Evolutionary conservation across 495 filamentous ascomycete species (phyloP).

Genomic region (Rhypophila decipiens): DNA sequence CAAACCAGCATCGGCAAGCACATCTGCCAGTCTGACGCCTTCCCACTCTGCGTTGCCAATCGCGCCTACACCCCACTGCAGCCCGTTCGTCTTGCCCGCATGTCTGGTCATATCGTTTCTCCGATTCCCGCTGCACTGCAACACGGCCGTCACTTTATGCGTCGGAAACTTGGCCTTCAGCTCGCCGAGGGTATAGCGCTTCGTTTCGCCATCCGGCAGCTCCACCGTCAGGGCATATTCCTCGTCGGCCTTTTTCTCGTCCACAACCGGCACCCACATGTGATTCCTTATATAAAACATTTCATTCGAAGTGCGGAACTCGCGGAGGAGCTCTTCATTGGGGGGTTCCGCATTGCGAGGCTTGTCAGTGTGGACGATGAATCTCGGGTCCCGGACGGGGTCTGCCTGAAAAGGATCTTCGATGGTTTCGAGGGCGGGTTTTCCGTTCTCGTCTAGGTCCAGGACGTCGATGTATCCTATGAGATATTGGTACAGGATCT

Average conservation of each 20-base stretch:
- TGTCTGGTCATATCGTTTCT: slow-evolving; percentile 53
- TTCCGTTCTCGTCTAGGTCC: slow-evolving; percentile 44
- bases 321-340: slow-evolving; percentile 30
- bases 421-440: slow-evolving; percentile 35
- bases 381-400: slow-evolving; percentile 40
- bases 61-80: slow-evolving; percentile 55
- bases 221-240: slow-evolving; percentile 47
- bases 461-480: slow-evolving; percentile 46
- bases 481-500: slow-evolving; percentile 49
- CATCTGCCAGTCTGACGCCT: slow-evolving; percentile 51
- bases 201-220: slow-evolving; percentile 47
- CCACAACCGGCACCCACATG: slow-evolving; percentile 52
- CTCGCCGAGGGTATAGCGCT: slow-evolving; percentile 46
- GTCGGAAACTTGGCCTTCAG: slow-evolving; percentile 45
- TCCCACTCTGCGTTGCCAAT: slow-evolving; percentile 58
- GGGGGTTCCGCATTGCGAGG: slow-evolving; percentile 56
- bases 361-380: slow-evolving; percentile 41
- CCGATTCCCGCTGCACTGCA: slow-evolving; percentile 60
- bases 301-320: slow-evolving; percentile 47
- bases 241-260: slow-evolving; percentile 23
- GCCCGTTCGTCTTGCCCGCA: slow-evolving; percentile 47
- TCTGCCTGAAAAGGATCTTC: slow-evolving; percentile 52
- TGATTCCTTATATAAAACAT: slow-evolving; percentile 59
- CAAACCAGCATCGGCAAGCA: slow-evolving; percentile 49
- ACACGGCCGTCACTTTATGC: slow-evolving; percentile 48